These are phyloP conservation scores for Apiotrichum porosum DNA, from an alignment of 1,284 basidiomycete species.

Conservation along the genomic window DNA sequence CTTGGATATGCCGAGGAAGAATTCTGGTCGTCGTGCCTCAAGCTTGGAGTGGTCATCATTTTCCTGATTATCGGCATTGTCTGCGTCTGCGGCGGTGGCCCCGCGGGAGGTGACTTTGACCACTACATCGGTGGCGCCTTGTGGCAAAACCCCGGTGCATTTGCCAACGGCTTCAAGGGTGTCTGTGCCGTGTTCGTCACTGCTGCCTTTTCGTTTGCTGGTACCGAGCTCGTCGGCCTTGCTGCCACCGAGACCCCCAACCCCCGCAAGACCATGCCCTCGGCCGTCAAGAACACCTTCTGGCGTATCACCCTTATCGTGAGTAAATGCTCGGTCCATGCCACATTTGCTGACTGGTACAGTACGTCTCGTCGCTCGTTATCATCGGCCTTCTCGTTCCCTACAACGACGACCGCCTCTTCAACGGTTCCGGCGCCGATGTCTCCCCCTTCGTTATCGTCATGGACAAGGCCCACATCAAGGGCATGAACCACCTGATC, in stretches of 20 bases:
- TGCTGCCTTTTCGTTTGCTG: constrained; percentile 73
- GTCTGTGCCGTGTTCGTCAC: constrained; percentile 38
- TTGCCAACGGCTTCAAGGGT: constrained; percentile 51
- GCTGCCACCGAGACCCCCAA: constrained; percentile 47
- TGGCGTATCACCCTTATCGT: constrained; percentile 54
- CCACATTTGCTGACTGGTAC: too few relatives aligned
- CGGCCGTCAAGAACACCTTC: constrained; percentile 47
- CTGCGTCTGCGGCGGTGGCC: constrained; percentile 42
- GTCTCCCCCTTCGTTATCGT: constrained; percentile 54
- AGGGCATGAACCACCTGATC: constrained; percentile 50
- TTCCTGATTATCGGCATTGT: constrained; percentile 44
- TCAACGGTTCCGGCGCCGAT: constrained; percentile 39
- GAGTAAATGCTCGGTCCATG: constrained; percentile 44
- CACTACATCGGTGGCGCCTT: constrained; percentile 31
- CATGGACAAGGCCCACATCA: constrained; percentile 47
- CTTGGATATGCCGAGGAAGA: constrained; percentile 46
- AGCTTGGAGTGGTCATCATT: constrained; percentile 47
- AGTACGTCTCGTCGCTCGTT: constrained; percentile 51
- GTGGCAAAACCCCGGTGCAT: constrained; percentile 43
- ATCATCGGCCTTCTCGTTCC: constrained; percentile 53
- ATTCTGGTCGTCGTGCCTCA: constrained; percentile 47
- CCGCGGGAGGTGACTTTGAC: constrained; percentile 26
- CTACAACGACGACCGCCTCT: constrained; percentile 38
- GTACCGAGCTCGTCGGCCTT: constrained; percentile 79
- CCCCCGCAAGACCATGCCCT: constrained; percentile 13